Percentiles rank a stretch among this genome's conserved stretches.
Evolutionary conservation across 345 rosid species (phyloP).

Genomic region (Acer negundo): DNA sequence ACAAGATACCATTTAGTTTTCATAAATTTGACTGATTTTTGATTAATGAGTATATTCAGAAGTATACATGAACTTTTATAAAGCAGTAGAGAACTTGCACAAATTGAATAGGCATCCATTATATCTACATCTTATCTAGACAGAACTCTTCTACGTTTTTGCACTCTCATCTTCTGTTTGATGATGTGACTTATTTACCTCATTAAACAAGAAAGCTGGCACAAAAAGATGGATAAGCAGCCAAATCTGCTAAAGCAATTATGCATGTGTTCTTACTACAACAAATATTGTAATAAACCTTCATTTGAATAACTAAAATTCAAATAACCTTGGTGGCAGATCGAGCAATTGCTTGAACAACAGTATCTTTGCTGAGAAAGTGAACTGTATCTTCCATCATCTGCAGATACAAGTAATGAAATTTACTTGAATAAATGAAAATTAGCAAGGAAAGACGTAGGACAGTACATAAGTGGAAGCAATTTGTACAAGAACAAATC

Average conservation of each 20-base stretch:
- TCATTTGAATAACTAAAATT: not conserved
- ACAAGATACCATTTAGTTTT: not conserved
- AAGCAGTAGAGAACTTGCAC: not conserved
- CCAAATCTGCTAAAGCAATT: not conserved
- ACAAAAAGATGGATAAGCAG: not conserved
- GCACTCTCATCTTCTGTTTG: not conserved
- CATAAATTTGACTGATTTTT: not conserved
- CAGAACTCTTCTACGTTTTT: not conserved
- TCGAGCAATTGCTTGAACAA: constrained; percentile 94
- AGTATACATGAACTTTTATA: not conserved
- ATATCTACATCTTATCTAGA: not conserved
- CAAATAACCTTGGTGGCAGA: constrained; percentile 92
- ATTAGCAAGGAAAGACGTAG: not conserved
- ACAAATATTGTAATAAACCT: not conserved
- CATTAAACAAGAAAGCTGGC: not conserved
- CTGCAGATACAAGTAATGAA: constrained; percentile 47
- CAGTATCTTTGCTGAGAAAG: constrained; percentile 94
- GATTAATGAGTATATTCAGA: too few species aligned
- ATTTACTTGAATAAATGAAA: constrained; percentile 21
- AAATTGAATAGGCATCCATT: not conserved
- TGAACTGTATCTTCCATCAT: constrained; percentile 99
- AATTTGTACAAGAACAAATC: constrained; percentile 1
- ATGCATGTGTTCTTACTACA: not conserved
- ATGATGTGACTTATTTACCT: not conserved
- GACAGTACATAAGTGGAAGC: not conserved